Conservation (phyloP, 805 yeast genomes). For the Ogataea thermomethanolica region DNA sequence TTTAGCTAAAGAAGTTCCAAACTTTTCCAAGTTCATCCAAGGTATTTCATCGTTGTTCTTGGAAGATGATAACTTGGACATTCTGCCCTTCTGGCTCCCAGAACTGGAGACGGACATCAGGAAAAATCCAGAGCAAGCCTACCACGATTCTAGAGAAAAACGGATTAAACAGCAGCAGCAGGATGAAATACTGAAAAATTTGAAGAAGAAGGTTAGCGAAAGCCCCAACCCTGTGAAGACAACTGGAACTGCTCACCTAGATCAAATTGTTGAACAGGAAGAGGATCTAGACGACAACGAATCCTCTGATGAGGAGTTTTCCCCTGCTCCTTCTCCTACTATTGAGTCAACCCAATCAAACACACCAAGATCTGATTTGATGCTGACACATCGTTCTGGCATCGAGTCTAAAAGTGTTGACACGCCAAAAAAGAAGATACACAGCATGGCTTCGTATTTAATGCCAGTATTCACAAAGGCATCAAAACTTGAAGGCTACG, state of each 20-base stretch:
- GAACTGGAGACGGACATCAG: conserved; percentile 80
- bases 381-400: not conserved
- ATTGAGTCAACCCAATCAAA: conserved; percentile 1
- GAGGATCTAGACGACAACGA: conserved; percentile 42
- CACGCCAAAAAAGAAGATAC: conserved; percentile 14
- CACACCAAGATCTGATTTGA: conserved; percentile 4
- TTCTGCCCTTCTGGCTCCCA: conserved; percentile 92
- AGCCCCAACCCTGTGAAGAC: conserved; percentile 33
- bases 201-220: conserved; percentile 43
- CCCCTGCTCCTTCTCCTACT: conserved; percentile 32
- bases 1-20: conserved; percentile 89
- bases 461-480: conserved; percentile 33
- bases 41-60: conserved; percentile 85
- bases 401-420: conserved; percentile 1
- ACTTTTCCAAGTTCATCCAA: conserved; percentile 88
- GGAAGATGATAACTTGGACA: conserved; percentile 87
- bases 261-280: conserved; percentile 33
- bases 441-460: conserved; percentile 21
- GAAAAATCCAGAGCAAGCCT: conserved; percentile 74
- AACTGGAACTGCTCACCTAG: conserved; percentile 28
- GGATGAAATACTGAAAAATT: conserved; percentile 32
- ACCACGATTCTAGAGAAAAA: conserved; percentile 59
- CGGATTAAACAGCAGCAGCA: conserved; percentile 45
- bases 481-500: conserved; percentile 40
- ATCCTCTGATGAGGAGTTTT: conserved; percentile 56